Evolutionary conservation across 2,329 filamentous ascomycete genomes (phyloP).

Genomic region (Colletotrichum euphorbiae): DNA sequence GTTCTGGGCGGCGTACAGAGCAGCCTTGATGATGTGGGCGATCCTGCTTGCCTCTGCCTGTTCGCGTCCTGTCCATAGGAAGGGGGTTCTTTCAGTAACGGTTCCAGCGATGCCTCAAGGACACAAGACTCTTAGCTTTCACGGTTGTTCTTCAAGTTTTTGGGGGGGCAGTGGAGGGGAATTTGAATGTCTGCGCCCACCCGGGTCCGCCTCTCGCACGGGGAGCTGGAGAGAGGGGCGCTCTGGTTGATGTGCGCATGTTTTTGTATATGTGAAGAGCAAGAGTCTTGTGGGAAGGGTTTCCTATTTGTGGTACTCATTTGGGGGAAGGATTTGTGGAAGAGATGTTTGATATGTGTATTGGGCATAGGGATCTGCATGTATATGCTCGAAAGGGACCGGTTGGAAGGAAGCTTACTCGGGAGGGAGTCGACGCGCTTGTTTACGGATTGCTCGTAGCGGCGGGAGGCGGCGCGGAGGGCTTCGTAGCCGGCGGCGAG

Average conservation of each 20-base stretch:
- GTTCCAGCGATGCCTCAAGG: constrained; percentile 48
- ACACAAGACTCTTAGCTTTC: constrained; percentile 42
- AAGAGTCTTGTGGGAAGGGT: constrained; percentile 12
- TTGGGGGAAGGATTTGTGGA: not conserved
- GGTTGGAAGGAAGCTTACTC: constrained; percentile 57
- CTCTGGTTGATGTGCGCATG: constrained; percentile 22
- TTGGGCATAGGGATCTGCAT: not conserved
- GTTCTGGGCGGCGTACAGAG: constrained; percentile 90
- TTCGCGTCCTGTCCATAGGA: constrained; percentile 79
- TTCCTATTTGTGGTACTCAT: not conserved
- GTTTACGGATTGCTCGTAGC: constrained; percentile 75
- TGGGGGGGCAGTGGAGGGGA: not conserved
- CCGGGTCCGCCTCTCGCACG: constrained; percentile 30
- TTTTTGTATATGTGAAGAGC: constrained; percentile 3
- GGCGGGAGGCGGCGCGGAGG: constrained; percentile 79
- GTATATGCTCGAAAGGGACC: not conserved
- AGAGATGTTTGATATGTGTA: too few species aligned
- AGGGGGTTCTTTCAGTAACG: constrained; percentile 72
- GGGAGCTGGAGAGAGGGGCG: constrained; percentile 25
- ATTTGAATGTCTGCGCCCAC: constrained; percentile 31
- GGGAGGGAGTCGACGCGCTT: constrained; percentile 60
- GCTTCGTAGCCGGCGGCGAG: constrained; percentile 95
- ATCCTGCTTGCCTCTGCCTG: constrained; percentile 71
- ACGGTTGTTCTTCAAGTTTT: constrained; percentile 24
- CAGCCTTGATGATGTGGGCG: constrained; percentile 82